Evolutionary conservation across 768 basidiomycete genomes (phyloP).

Genomic region (Paxillus rubicundulus): DNA sequence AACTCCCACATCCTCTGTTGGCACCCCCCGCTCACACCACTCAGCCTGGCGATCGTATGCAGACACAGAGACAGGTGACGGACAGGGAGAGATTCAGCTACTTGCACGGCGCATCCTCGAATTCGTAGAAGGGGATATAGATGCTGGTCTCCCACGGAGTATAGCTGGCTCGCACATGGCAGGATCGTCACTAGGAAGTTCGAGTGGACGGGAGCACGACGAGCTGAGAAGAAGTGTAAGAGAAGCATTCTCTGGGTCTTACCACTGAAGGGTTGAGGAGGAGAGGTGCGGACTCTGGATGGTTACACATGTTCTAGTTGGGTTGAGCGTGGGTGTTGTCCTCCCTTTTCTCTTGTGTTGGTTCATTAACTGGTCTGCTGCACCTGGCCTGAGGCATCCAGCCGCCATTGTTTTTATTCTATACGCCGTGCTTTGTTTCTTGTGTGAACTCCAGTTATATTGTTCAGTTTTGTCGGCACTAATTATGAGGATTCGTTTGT

Average conservation of each 20-base stretch:
- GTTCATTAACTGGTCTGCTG: constrained; percentile 3
- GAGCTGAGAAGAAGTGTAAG: constrained; percentile 79
- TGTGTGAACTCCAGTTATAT: background rate
- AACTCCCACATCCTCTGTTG: constrained; percentile 70
- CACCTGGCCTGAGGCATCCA: background rate
- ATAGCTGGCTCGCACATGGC: constrained; percentile 64
- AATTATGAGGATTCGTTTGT: background rate
- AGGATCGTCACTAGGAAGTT: constrained; percentile 65
- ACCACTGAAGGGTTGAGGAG: constrained; percentile 28
- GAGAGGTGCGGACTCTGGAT: background rate
- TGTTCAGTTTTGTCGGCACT: background rate
- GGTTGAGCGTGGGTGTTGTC: background rate
- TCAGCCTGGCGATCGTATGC: constrained; percentile 71
- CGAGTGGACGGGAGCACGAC: constrained; percentile 63
- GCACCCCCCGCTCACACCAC: constrained; percentile 69
- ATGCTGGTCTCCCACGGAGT: constrained; percentile 58
- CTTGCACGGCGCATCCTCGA: constrained; percentile 85
- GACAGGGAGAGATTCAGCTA: constrained; percentile 87
- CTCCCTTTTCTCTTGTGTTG: constrained; percentile 2
- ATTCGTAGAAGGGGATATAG: constrained; percentile 74
- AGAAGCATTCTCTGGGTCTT: constrained; percentile 73
- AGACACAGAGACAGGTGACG: constrained; percentile 82
- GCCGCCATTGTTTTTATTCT: background rate
- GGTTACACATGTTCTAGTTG: background rate
- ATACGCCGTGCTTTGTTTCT: background rate